Evolutionary conservation across 108 stramenopile species (phyloP).

Genomic region (Cyclotella cryptica): DNA sequence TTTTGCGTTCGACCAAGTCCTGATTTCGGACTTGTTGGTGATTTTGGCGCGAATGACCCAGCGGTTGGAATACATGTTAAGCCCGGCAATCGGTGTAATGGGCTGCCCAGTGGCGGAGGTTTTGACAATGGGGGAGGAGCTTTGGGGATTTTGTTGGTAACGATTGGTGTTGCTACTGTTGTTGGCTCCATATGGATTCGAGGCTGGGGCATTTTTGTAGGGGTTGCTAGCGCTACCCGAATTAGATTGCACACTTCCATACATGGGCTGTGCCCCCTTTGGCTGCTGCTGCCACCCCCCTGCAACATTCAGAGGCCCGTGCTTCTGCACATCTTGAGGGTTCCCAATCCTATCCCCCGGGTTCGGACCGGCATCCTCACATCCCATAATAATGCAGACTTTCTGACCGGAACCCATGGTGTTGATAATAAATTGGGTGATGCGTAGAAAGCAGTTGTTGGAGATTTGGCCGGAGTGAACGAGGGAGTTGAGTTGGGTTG

Average conservation of each 20-base stretch:
- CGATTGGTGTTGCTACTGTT: slow-evolving; percentile 47
- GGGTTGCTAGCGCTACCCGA: slow-evolving; percentile 29
- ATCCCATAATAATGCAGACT: slow-evolving; percentile 72
- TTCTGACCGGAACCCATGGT: slow-evolving; percentile 70
- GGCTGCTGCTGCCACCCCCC: slow-evolving; percentile 20
- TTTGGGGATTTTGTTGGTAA: slow-evolving; percentile 45
- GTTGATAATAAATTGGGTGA: slow-evolving; percentile 87
- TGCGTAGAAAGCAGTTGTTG: slow-evolving; percentile 55
- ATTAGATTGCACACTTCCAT: slow-evolving; percentile 35
- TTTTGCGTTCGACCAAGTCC: slow-evolving; percentile 92
- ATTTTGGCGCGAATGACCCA: slow-evolving; percentile 92
- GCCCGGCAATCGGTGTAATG: slow-evolving; percentile 84
- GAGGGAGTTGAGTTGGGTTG: slow-evolving; percentile 87
- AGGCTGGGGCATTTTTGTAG: slow-evolving; percentile 51
- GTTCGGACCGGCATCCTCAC: slow-evolving; percentile 49
- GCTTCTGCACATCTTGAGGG: slow-evolving; percentile 65
- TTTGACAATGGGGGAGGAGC: slow-evolving; percentile 67
- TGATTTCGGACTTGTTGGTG: slow-evolving; percentile 89
- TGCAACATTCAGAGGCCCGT: slow-evolving; percentile 24
- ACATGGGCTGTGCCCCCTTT: slow-evolving; percentile 41
- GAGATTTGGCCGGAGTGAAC: slow-evolving; percentile 58
- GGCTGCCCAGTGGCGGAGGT: slow-evolving; percentile 56
- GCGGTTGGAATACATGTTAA: slow-evolving; percentile 97
- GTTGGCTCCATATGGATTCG: background rate
- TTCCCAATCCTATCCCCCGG: slow-evolving; percentile 64